Conservation (phyloP, 176 grass and related monocot species). For the Cenchrus fungigraminus region DNA sequence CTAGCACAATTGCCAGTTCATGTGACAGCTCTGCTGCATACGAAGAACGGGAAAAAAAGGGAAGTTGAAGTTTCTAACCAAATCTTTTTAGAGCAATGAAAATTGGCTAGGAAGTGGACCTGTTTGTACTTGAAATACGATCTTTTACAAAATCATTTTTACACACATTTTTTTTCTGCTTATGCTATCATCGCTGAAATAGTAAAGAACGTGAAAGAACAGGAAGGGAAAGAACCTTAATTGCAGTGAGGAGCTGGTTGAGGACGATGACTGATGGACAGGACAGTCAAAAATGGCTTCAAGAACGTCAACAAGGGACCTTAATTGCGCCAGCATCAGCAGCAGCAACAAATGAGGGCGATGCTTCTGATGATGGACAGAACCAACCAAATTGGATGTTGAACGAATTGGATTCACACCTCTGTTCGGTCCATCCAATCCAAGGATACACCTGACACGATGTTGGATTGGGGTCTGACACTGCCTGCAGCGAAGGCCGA, state of each 20-base stretch:
- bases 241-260: not conserved
- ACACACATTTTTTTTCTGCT: constrained; percentile 30
- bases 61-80: not conserved
- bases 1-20: constrained; percentile 22
- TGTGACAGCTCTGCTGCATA: constrained; percentile 23
- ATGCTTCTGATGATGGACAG: not conserved
- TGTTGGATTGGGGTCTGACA: not conserved
- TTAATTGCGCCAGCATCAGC: not conserved
- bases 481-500: not conserved
- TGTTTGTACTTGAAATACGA: constrained; percentile 40
- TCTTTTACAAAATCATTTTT: constrained; percentile 39
- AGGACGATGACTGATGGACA: not conserved
- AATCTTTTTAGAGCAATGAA: not conserved
- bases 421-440: not conserved
- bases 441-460: not conserved
- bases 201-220: constrained; percentile 39
- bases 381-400: constrained; percentile 4
- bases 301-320: not conserved
- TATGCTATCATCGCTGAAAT: constrained; percentile 2
- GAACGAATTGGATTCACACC: not conserved
- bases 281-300: constrained; percentile 6
- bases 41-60: not conserved
- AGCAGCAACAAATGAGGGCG: not conserved
- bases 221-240: constrained; percentile 27
- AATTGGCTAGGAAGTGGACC: constrained; percentile 19